Percentiles rank a stretch among this genome's conserved stretches.
phyloP scores from a whole-genome alignment of 2,329 filamentous ascomycete genomes.

The Mollisia scopiformis region DNA sequence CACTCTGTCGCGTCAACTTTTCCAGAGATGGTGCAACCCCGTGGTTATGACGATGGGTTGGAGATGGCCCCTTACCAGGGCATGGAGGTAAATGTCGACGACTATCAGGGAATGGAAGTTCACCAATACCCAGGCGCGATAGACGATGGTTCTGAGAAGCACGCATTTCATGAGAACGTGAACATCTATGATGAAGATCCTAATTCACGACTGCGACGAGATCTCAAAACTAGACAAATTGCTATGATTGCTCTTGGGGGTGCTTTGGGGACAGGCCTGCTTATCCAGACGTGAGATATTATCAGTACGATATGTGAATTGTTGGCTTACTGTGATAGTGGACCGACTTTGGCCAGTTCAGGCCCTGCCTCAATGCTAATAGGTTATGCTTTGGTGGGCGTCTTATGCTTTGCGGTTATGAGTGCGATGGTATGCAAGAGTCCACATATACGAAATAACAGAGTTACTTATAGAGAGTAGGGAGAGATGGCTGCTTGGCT shows the following conservation, averaged over 20 bases:
- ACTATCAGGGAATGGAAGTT: conserved; percentile 20
- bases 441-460: not conserved
- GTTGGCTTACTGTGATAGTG: conserved; percentile 30
- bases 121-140: conserved; percentile 11
- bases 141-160: conserved; percentile 24
- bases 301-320: conserved; percentile 3
- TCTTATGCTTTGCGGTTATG: conserved; percentile 82
- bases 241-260: conserved; percentile 74
- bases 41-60: conserved; percentile 13
- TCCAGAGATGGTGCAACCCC: not conserved
- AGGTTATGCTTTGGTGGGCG: conserved; percentile 69
- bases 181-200: conserved; percentile 30
- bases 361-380: conserved; percentile 71
- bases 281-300: conserved; percentile 60
- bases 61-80: conserved; percentile 21
- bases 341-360: conserved; percentile 45
- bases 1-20: not conserved
- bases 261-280: conserved; percentile 60
- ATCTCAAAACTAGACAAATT: conserved; percentile 56
- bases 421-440: conserved; percentile 58
- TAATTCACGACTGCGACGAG: conserved; percentile 47
- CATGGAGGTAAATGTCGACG: conserved; percentile 8
- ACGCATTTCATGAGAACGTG: conserved; percentile 7
- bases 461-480: conserved; percentile 1
- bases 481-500: conserved; percentile 87